These are phyloP conservation scores for Metschnikowia kofuensis DNA, from an alignment of 805 yeast species.

Conservation along the genomic window DNA sequence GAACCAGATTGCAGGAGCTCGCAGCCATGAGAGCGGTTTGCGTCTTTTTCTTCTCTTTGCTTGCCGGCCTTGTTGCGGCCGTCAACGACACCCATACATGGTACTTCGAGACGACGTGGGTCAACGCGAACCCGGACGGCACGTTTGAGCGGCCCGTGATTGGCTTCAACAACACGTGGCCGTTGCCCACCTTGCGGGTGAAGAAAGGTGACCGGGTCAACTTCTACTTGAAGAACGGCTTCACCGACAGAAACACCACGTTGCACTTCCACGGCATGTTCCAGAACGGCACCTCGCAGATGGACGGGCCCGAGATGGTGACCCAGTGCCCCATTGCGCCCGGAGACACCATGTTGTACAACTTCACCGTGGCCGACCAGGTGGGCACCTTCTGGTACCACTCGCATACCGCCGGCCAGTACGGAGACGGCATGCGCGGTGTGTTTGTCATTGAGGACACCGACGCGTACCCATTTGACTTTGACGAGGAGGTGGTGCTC, in stretches of 20 bases:
- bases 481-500: conserved; percentile 74
- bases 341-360: conserved; percentile 69
- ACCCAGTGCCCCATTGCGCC: conserved; percentile 93
- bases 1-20: conserved; percentile 14
- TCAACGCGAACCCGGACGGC: conserved; percentile 69
- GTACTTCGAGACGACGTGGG: conserved; percentile 68
- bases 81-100: conserved; percentile 50
- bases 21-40: conserved; percentile 15
- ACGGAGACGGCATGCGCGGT: conserved; percentile 91
- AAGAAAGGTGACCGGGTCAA: conserved; percentile 76
- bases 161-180: conserved; percentile 72
- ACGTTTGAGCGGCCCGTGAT: conserved; percentile 51
- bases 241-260: conserved; percentile 61
- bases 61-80: conserved; percentile 26
- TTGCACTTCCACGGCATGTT: conserved; percentile 94
- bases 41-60: conserved; percentile 18
- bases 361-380: conserved; percentile 82
- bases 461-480: conserved; percentile 56
- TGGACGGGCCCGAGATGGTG: conserved; percentile 91
- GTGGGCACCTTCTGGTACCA: conserved; percentile 97
- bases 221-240: conserved; percentile 72
- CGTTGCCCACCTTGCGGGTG: conserved; percentile 82
- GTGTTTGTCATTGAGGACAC: conserved; percentile 67
- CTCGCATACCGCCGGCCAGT: conserved; percentile 86
- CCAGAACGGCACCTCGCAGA: conserved; percentile 67